Evolutionary conservation across 441 rosid genomes (phyloP).

Genomic region (Lepidium campestre): DNA sequence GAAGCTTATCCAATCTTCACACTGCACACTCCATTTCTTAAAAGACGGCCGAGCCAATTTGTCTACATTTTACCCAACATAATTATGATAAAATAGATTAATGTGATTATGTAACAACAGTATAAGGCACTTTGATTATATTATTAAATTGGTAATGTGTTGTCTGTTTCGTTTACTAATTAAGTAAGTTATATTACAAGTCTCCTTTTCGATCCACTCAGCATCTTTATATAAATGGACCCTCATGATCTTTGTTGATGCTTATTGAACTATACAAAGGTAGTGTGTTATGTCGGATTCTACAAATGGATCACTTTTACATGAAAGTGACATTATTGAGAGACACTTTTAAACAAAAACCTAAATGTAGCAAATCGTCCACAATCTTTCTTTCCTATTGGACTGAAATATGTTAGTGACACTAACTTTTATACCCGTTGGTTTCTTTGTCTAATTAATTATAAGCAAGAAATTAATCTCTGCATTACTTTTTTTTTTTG

Average conservation of each 20-base stretch:
- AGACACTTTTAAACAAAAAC: background rate
- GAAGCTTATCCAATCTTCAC: background rate
- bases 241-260: conserved; percentile 10
- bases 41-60: background rate
- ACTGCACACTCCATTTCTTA: background rate
- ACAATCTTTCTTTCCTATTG: background rate
- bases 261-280: conserved; percentile 8
- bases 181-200: too few species aligned
- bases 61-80: conserved; percentile 5
- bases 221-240: background rate
- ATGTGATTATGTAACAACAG: background rate
- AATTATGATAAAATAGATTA: background rate
- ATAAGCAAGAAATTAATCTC: background rate
- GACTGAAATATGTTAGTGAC: background rate
- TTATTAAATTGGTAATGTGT: background rate
- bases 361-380: background rate
- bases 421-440: background rate
- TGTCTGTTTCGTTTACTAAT: conserved; percentile 4
- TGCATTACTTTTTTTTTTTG: background rate
- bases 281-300: conserved; percentile 10
- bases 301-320: background rate
- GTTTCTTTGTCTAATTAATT: background rate
- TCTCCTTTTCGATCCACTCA: conserved; percentile 12
- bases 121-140: background rate
- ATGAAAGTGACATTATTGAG: conserved; percentile 8